Conservation (phyloP, 495 filamentous ascomycete genomes). For the Pseudomonodictys pantanalensis region DNA sequence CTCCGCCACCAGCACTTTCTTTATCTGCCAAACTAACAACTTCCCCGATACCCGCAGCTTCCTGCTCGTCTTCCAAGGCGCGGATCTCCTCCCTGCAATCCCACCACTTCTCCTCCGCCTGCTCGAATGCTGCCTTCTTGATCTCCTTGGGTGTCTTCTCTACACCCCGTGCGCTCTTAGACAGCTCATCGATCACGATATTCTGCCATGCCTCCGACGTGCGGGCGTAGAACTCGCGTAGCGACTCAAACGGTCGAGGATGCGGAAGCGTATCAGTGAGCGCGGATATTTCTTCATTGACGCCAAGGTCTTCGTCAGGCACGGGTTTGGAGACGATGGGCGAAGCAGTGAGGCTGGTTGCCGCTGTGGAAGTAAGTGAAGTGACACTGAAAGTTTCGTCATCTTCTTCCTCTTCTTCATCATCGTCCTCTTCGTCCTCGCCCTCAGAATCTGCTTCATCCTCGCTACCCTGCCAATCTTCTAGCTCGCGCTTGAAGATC, state of each 20-base stretch:
- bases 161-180: slow-evolving; percentile 56
- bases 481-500: slow-evolving; percentile 76
- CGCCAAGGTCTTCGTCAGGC: slow-evolving; percentile 50
- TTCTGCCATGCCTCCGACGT: slow-evolving; percentile 91
- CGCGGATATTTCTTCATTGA: slow-evolving; percentile 41
- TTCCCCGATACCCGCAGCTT: slow-evolving; percentile 92
- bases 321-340: slow-evolving; percentile 37
- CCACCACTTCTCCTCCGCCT: slow-evolving; percentile 97
- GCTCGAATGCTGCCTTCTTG: slow-evolving; percentile 80
- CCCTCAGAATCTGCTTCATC: slow-evolving; percentile 44
- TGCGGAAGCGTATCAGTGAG: slow-evolving; percentile 61
- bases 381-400: slow-evolving; percentile 63
- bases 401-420: slow-evolving; percentile 68
- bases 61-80: slow-evolving; percentile 91
- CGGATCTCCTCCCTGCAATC: slow-evolving; percentile 94
- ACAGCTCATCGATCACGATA: slow-evolving; percentile 65
- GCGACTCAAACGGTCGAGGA: slow-evolving; percentile 82
- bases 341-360: slow-evolving; percentile 36
- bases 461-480: slow-evolving; percentile 72
- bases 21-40: slow-evolving; percentile 80
- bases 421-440: slow-evolving; percentile 65
- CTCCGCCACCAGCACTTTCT: background rate
- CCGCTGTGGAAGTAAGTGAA: slow-evolving; percentile 30
- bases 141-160: slow-evolving; percentile 81
- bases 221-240: slow-evolving; percentile 86